phyloP scores from a whole-genome alignment of 345 rosid species.

The Gossypium turneri region DNA sequence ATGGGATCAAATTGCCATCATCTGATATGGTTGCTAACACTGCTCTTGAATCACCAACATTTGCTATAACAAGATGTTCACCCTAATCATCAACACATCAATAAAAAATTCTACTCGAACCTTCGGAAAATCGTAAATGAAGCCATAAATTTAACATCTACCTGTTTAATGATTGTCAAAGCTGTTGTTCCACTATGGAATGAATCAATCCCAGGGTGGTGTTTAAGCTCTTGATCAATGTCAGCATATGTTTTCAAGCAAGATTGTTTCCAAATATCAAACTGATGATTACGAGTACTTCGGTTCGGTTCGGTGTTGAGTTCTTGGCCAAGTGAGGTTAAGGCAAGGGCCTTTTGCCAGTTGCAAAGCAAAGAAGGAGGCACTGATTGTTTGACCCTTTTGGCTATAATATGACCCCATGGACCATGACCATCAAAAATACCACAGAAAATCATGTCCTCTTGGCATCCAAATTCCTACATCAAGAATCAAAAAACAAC shows the following conservation, averaged over 20 bases:
- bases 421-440: conserved; percentile 94
- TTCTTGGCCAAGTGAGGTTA: conserved; percentile 33
- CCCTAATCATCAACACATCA: conserved; percentile 32
- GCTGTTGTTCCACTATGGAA: conserved; percentile 75
- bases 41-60: conserved; percentile 83
- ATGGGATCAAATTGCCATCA: conserved; percentile 42
- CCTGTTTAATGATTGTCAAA: conserved; percentile 75
- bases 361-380: conserved; percentile 64
- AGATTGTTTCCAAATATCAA: conserved; percentile 70
- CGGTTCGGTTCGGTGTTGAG: conserved; percentile 24
- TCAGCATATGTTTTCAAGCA: conserved; percentile 65
- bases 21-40: conserved; percentile 38
- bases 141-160: conserved; percentile 9
- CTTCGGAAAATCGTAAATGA: neutral
- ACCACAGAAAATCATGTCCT: conserved; percentile 79
- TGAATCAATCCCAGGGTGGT: conserved; percentile 51
- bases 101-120: neutral
- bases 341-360: conserved; percentile 63
- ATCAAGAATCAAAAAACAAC: neutral
- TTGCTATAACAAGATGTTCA: conserved; percentile 62
- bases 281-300: conserved; percentile 21
- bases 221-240: conserved; percentile 70
- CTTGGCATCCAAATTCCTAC: conserved; percentile 90
- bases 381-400: conserved; percentile 48
- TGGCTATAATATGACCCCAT: conserved; percentile 82